These are phyloP conservation scores for Claviceps fusiformis DNA, from an alignment of 2,329 filamentous ascomycete genomes.

Conservation along the genomic window DNA sequence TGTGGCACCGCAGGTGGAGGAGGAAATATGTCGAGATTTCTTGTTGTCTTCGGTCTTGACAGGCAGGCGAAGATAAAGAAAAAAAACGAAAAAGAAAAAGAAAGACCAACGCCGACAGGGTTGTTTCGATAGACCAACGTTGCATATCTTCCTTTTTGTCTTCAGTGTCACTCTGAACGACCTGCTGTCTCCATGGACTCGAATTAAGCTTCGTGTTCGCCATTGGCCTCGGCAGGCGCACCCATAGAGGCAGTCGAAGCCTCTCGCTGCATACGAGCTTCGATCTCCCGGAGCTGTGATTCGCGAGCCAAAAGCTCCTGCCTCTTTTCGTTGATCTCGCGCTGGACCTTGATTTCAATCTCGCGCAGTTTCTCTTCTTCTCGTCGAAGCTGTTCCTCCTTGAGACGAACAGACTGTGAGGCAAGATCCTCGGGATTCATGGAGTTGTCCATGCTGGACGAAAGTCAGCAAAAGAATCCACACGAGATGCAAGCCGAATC, in stretches of 20 bases:
- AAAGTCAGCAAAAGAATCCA: slow-evolving; percentile 16
- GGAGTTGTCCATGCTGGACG: slow-evolving; percentile 49
- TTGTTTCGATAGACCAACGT: slow-evolving; percentile 26
- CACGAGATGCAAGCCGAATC: not conserved
- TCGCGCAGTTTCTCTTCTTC: slow-evolving; percentile 99
- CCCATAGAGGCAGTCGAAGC: slow-evolving; percentile 31
- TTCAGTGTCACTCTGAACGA: slow-evolving; percentile 20
- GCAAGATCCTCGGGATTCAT: slow-evolving; percentile 98
- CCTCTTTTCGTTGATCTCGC: slow-evolving; percentile 99
- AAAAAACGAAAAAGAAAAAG: slow-evolving; percentile 16
- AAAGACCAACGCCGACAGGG: slow-evolving; percentile 33
- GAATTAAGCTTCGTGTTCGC: slow-evolving; percentile 37
- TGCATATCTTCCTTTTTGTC: slow-evolving; percentile 17
- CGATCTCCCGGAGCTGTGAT: slow-evolving; percentile 96
- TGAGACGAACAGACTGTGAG: slow-evolving; percentile 92
- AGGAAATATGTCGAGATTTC: slow-evolving; percentile 27
- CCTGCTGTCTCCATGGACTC: slow-evolving; percentile 15
- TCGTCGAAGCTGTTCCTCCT: slow-evolving; percentile 97
- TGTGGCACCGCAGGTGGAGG: slow-evolving; percentile 15
- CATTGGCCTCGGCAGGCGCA: slow-evolving; percentile 38
- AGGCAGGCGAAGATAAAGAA: not conserved
- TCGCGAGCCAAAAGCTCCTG: slow-evolving; percentile 95
- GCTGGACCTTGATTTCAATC: slow-evolving; percentile 98
- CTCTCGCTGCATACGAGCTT: slow-evolving; percentile 91
- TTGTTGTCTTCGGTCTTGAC: slow-evolving; percentile 28